Base-by-base conservation (phyloP, 202 grass and related monocot genomes). In the Schoenoplectus tabernaemontani region DNA sequence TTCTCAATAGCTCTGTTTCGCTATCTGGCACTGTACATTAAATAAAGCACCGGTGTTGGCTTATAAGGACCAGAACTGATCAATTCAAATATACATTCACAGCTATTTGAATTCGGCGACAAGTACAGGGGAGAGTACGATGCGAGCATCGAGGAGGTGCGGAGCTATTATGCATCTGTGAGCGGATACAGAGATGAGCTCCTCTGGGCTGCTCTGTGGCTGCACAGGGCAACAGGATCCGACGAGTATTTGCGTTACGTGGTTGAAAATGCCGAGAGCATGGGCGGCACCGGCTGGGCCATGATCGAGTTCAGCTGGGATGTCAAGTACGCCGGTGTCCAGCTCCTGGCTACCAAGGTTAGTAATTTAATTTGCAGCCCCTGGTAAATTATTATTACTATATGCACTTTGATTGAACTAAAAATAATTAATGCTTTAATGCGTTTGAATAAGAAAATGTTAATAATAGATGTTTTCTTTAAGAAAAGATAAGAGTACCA, bases 291-390 rank as follows among this genome's bases (percentile, higher is more conserved):
- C 50, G 93, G 87, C 0, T 97, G 93, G 93, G 88, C 88, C 50
- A 93, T 97, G 76, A 88, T 81, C 4, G 93, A 97, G 88, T 97
- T 97, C 87, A 91, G 90, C 83, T 97, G 93, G 93, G 93, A 97
- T 20, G 88, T 91, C 69, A 97, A 97, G 78, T 97, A 88, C 57
- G 93, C 93, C 57, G 93, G 90, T 5, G 76, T 97, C 2, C 93
- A 97, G 60, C 84, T 91, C 36, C 85, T 96, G 57, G 93, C 90
- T n/a, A 77, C 90, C 59, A 87, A 96, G 93, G 93, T 96, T 15
- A 64, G 78, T 80, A 33, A 36, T 17, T 62, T 20, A 20, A 34
- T 34, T 75, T 75, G 8, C 8, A 16, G 17, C 5, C 28, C 10
- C 12, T 30, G 12, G 17, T 32, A 7, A 48, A 46, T 47, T 24